Evolutionary conservation across 129 eudicot species (phyloP).

Genomic region (Calendula officinalis): DNA sequence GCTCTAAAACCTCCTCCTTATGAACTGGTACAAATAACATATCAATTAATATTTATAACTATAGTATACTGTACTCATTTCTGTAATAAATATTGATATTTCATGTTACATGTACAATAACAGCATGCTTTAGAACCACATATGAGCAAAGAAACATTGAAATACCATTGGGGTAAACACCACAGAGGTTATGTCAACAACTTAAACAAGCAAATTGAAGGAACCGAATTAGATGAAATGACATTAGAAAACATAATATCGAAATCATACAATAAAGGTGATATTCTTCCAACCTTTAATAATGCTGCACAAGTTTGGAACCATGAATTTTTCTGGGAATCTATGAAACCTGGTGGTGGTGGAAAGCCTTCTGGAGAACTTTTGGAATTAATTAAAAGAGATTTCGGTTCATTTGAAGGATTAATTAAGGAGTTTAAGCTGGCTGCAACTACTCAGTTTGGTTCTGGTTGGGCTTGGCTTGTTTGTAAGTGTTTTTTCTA

Average conservation of each 20-base stretch:
- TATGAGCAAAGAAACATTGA: constrained; percentile 84
- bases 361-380: constrained; percentile 92
- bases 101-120: constrained; percentile 9
- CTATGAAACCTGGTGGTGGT: constrained; percentile 97
- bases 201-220: constrained; percentile 91
- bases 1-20: constrained; percentile 90
- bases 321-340: constrained; percentile 97
- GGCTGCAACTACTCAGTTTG: constrained; percentile 90
- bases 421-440: constrained; percentile 65
- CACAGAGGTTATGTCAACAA: constrained; percentile 83
- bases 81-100: not conserved
- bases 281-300: constrained; percentile 72
- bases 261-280: constrained; percentile 76
- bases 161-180: constrained; percentile 97
- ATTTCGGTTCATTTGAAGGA: constrained; percentile 88
- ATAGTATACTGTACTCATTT: not conserved
- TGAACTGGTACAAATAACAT: constrained; percentile 42
- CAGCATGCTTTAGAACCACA: constrained; percentile 95
- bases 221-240: constrained; percentile 71
- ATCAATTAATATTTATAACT: not conserved
- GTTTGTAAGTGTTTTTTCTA: constrained; percentile 53
- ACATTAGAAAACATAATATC: constrained; percentile 67
- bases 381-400: constrained; percentile 66
- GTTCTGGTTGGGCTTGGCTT: constrained; percentile 99
- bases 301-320: constrained; percentile 99